Conservation (phyloP, 2,329 filamentous ascomycete genomes). For the Meredithiella fracta region DNA sequence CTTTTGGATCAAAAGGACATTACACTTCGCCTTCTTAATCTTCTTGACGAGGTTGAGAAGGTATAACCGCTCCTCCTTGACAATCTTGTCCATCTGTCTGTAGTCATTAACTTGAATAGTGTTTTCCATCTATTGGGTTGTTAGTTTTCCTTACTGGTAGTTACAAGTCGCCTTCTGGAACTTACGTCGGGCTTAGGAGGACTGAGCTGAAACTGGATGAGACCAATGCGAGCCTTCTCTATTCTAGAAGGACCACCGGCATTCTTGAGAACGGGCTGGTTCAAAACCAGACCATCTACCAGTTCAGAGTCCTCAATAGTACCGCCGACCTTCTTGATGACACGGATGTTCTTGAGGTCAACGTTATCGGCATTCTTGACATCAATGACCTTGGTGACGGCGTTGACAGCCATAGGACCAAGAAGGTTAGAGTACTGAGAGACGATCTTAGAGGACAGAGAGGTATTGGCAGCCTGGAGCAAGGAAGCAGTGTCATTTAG, state of each 20-base stretch:
- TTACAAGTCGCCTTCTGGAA: conserved; percentile 14
- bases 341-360: conserved; percentile 87
- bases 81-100: conserved; percentile 99
- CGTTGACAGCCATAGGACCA: conserved; percentile 95
- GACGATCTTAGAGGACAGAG: conserved; percentile 95
- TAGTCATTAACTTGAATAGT: conserved; percentile 99
- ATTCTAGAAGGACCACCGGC: conserved; percentile 80
- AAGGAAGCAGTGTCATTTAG: conserved; percentile 77
- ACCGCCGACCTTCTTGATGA: conserved; percentile 93
- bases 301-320: conserved; percentile 98
- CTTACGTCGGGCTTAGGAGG: conserved; percentile 89
- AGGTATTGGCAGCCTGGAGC: conserved; percentile 91
- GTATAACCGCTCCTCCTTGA: conserved; percentile 97
- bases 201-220: conserved; percentile 97
- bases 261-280: conserved; percentile 84
- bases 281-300: conserved; percentile 83
- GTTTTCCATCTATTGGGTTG: conserved; percentile 69
- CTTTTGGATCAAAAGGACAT: conserved; percentile 95
- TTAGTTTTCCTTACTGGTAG: neutral
- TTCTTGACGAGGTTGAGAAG: conserved; percentile 98
- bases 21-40: conserved; percentile 99
- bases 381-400: conserved; percentile 90
- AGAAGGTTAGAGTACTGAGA: conserved; percentile 90
- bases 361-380: conserved; percentile 91
- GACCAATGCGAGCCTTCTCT: conserved; percentile 91